A percentile compares a stretch with the other conserved stretches of the same genome.
Conservation (phyloP, 2,329 filamentous ascomycete genomes). For the Magnaporthiopsis rhizophila region DNA sequence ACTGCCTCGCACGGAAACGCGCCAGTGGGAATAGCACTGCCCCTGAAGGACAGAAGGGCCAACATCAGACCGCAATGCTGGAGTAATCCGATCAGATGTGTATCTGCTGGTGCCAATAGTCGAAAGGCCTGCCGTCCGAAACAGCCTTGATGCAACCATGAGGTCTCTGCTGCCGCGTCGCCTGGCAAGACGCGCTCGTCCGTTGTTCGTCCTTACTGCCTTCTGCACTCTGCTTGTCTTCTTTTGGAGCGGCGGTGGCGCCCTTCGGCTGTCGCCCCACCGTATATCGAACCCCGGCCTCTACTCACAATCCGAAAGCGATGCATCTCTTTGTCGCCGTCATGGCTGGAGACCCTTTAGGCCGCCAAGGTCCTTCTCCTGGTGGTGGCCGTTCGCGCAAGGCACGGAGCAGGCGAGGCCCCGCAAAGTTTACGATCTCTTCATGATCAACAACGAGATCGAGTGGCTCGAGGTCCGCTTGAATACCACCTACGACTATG, state of each 20-base stretch:
- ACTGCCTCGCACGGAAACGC: too few relatives aligned
- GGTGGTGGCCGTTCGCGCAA: neutral
- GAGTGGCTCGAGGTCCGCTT: slow-evolving; percentile 60
- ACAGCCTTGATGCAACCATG: neutral
- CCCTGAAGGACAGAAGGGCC: too few relatives aligned
- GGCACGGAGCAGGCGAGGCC: slow-evolving; percentile 6
- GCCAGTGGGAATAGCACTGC: too few relatives aligned
- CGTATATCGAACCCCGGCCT: neutral
- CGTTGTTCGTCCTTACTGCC: neutral
- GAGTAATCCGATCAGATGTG: neutral
- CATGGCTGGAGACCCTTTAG: slow-evolving; percentile 31
- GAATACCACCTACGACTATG: slow-evolving; percentile 45
- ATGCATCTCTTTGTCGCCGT: slow-evolving; percentile 22
- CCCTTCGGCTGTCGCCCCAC: slow-evolving; percentile 1
- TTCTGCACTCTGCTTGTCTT: neutral
- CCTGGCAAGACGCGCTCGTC: neutral
- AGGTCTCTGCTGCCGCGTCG: neutral
- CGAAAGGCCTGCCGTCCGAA: neutral
- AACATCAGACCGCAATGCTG: neutral
- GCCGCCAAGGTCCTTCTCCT: slow-evolving; percentile 4
- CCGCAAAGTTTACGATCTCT: slow-evolving; percentile 52
- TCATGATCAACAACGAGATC: slow-evolving; percentile 55
- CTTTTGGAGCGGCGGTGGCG: neutral
- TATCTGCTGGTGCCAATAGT: neutral
- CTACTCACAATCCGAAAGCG: neutral